Evolutionary conservation across 176 grass and related monocot genomes (phyloP), one percentile per base, ranked within the genome.

Genomic region (Aegilops speltoides): DNA sequence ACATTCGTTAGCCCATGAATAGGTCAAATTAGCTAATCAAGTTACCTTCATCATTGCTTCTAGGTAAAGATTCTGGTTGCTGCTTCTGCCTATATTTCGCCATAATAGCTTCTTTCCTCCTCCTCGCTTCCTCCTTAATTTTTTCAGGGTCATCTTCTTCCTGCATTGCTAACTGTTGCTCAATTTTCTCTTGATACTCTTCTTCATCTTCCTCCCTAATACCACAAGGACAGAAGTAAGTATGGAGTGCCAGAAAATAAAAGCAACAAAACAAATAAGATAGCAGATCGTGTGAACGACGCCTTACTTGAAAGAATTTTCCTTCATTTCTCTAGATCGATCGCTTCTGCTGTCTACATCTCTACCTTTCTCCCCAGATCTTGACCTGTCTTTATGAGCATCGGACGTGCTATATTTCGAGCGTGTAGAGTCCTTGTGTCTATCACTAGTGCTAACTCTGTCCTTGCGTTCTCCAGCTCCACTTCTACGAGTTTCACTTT

Each of bases 81-180:
- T 92, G 89, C 63, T 88, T 85, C 68, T 91, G 90, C 82, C 84
- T 88, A 75, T 97, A 90, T 67, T 97, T 99, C 13, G 92, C 94
- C 83, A 99, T 84, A 81, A 99, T 99, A 88, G 94, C 94, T 83
- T 97, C 88, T 79, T 90, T 97, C 80, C 97, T 99, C 73, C 90
- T 96, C 77, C 94, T 89, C n/a, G 92, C 93, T 91, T 97, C 97
- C 83, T 99, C 94, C 80, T 90, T 97, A 24, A 99, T 97, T 89
- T 95, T 99, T 86, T 97, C 94, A 83, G 91, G 82, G 73, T 93
- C 92, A 64, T 99, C 97, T 90, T 99, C 97, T 65, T 97, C 92
- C 32, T 94, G 93, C 79, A 93, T 95, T 56, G 92, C 94, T 86
- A 99, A 95, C 80, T 99, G 90, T 17, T 91, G 94, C 68, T 99